Evolutionary conservation across 345 rosid genomes (phyloP).

Genomic region (Citrus medica): DNA sequence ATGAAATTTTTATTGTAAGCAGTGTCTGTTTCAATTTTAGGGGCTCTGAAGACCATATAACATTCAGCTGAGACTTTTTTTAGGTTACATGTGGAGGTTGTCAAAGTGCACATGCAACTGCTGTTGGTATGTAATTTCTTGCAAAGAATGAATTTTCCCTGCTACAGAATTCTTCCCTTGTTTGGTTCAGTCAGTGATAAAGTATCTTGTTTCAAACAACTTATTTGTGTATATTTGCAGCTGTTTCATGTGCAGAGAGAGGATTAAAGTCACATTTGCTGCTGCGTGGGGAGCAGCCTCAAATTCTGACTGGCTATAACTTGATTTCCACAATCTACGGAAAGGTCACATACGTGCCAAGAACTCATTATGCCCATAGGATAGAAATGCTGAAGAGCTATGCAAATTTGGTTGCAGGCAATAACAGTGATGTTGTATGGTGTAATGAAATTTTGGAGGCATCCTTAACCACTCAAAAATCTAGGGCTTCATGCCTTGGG

Average conservation of each 20-base stretch:
- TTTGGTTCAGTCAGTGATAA: neutral
- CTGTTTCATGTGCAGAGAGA: conserved; percentile 87
- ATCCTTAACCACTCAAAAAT: conserved; percentile 18
- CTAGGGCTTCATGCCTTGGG: conserved; percentile 15
- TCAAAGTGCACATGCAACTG: conserved; percentile 92
- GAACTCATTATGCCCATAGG: conserved; percentile 61
- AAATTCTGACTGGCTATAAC: conserved; percentile 77
- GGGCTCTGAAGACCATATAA: conserved; percentile 20
- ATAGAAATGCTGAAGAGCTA: conserved; percentile 54
- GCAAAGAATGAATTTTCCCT: neutral
- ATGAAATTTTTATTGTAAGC: neutral
- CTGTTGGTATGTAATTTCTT: conserved; percentile 55
- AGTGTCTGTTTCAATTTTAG: conserved; percentile 8
- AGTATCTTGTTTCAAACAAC: neutral
- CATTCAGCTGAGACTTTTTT: conserved; percentile 29
- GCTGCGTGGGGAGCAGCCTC: conserved; percentile 84
- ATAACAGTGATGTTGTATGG: conserved; percentile 38
- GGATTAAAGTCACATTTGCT: conserved; percentile 83
- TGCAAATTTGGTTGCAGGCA: conserved; percentile 56
- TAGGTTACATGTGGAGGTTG: conserved; percentile 97
- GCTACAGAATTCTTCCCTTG: neutral
- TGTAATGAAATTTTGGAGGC: conserved; percentile 52
- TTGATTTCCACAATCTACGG: conserved; percentile 73
- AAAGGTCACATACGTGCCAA: conserved; percentile 58
- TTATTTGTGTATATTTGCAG: conserved; percentile 36